phyloP scores from a whole-genome alignment of 2,329 filamentous ascomycete genomes.

The Chrysosporium queenslandicum region DNA sequence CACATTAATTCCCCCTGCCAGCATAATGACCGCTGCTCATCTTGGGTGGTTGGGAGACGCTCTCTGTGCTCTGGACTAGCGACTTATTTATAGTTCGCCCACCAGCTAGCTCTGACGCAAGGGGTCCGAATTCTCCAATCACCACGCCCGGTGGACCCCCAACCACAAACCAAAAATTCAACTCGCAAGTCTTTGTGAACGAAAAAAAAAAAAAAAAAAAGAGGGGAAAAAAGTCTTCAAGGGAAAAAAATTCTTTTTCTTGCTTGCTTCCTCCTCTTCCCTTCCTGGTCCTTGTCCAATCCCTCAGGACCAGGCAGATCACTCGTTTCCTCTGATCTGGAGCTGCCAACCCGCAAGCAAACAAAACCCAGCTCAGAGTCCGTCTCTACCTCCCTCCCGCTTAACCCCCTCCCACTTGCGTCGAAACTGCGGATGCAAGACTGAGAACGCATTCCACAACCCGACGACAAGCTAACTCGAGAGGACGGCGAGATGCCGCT shows the following conservation, averaged over 20 bases:
- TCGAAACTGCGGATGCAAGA: not conserved
- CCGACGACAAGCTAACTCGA: slow-evolving; percentile 6
- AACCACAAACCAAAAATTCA: slow-evolving; percentile 1
- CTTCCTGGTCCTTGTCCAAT: slow-evolving; percentile 4
- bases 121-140: not conserved
- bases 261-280: not conserved
- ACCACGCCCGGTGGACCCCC: not conserved
- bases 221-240: slow-evolving; percentile 2
- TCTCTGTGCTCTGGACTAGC: no score
- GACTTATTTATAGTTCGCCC: not conserved
- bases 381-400: no score
- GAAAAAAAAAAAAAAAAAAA: not conserved
- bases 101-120: not conserved
- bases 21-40: no score
- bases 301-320: not conserved
- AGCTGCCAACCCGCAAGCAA: not conserved
- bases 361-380: not conserved
- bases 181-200: not conserved
- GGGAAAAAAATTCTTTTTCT: slow-evolving; percentile 1
- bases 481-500: slow-evolving; percentile 24
- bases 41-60: no score
- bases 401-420: not conserved
- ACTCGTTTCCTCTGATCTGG: not conserved
- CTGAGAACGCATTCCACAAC: not conserved
- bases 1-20: no score